Evolutionary conservation across 208 protist species (phyloP), one percentile per base, ranked within the genome.

Genomic region (Spongospora subterranea): DNA sequence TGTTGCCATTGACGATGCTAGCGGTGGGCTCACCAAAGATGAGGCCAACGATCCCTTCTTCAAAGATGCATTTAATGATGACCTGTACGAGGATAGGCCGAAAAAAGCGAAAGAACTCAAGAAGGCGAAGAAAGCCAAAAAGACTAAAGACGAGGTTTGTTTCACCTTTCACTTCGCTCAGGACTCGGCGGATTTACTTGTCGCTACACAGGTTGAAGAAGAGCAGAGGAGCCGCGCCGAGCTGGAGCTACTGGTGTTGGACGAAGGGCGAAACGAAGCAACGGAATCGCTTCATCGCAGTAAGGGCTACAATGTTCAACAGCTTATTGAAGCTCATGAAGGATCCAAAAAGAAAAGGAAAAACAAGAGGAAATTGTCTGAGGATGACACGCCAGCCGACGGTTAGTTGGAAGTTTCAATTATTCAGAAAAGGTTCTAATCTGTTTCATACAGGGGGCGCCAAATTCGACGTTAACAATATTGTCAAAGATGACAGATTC

Each of bases 231-330:
- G 35, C 17, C 6, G 71, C 6, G 71, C 71, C 35, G 71, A 82
- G 35, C n/a, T 82, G 13, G 71, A 82, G 40, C 71, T 82, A 20
- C 71, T 82, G 35, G 35, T 82, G n/a, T 39, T 82, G 71, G 40
- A 82, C n/a, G 71, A 82, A 43, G 71, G 71, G 17, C 6, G n/a
- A 82, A n/a, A 43, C 40, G n/a, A 82, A 40, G 71, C n/a, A 6
- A 43, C 35, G 17, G 71, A 82, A 39, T 6, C 71, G 6, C 71
- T 82, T 39, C 71, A 82, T 43, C 71, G 71, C 17, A 82, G 13
- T 45, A 82, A 82, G 71, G 71, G 71, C n/a, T 82, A 82, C n/a
- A 82, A 82, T n/a, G 11, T 82, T 35, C n/a, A 82, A n/a, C 71
- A 82, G 40, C 71, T 82, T 13, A n/a, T 82, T 82, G 71, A 82